A percentile compares a stretch with the other conserved stretches of the same genome.
Evolutionary conservation across 1,284 basidiomycete genomes (phyloP).

Genomic region (Erythrobasidium hasegawianum): DNA sequence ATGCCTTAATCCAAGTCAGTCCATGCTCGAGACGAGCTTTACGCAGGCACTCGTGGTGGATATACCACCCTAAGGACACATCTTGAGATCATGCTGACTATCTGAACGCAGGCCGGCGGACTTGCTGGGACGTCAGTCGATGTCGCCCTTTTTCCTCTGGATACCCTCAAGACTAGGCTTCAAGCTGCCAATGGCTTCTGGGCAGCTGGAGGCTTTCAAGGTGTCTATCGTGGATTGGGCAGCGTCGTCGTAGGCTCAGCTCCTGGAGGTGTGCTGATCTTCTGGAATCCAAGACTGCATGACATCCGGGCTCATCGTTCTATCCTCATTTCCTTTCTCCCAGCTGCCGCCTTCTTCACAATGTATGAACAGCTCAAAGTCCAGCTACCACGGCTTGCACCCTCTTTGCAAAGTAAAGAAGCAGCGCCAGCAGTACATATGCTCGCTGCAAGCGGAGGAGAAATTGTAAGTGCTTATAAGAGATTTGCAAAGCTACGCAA

Average conservation of each 20-base stretch:
- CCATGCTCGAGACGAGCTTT: conserved; percentile 2
- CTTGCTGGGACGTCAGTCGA: conserved; percentile 85
- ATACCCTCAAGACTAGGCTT: conserved; percentile 91
- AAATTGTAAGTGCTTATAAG: conserved; percentile 42
- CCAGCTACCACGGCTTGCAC: conserved; percentile 54
- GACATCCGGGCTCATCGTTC: neutral
- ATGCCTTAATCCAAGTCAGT: no score
- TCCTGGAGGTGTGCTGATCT: conserved; percentile 71
- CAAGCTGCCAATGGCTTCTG: conserved; percentile 85
- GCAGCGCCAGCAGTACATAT: conserved; percentile 48
- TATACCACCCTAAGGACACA: no score
- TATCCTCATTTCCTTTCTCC: neutral
- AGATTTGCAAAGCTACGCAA: neutral
- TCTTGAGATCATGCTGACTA: no score
- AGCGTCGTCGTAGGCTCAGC: conserved; percentile 94
- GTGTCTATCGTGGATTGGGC: conserved; percentile 90
- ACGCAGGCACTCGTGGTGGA: conserved; percentile 24
- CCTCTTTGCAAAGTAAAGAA: conserved; percentile 25
- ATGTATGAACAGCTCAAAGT: conserved; percentile 88
- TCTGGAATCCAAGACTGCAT: neutral
- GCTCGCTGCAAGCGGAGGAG: conserved; percentile 49
- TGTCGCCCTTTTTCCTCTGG: conserved; percentile 91
- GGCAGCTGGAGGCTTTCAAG: conserved; percentile 79
- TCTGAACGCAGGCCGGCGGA: conserved; percentile 66
- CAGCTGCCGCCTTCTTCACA: conserved; percentile 92